These are phyloP conservation scores for Naematelia encephala DNA, from an alignment of 768 basidiomycete genomes.

Conservation along the genomic window DNA sequence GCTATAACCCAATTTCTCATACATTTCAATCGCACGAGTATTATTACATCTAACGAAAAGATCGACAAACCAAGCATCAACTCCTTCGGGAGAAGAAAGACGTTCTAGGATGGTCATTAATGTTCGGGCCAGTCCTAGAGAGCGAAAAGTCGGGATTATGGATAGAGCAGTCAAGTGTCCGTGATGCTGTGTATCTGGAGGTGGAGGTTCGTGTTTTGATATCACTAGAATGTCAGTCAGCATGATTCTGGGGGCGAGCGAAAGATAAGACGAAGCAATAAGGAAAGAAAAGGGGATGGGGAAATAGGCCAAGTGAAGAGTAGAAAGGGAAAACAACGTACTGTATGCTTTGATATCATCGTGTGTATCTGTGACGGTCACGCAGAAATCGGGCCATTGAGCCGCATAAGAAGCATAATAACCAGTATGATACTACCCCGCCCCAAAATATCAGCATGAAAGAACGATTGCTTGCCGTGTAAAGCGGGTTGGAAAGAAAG, in stretches of 20 bases:
- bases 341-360: slow-evolving; percentile 92
- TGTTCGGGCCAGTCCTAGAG: slow-evolving; percentile 75
- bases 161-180: slow-evolving; percentile 94
- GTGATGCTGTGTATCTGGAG: slow-evolving; percentile 46
- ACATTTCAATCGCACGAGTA: slow-evolving; percentile 78
- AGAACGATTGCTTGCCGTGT: background rate
- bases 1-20: slow-evolving; percentile 87
- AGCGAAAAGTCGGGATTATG: slow-evolving; percentile 88
- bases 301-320: background rate
- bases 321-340: slow-evolving; percentile 51
- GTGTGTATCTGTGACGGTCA: slow-evolving; percentile 69
- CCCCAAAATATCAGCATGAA: background rate
- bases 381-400: slow-evolving; percentile 35
- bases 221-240: slow-evolving; percentile 64
- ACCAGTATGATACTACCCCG: slow-evolving; percentile 37
- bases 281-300: background rate
- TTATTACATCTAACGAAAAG: slow-evolving; percentile 92
- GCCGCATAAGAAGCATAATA: slow-evolving; percentile 35
- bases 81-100: slow-evolving; percentile 58
- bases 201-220: slow-evolving; percentile 66
- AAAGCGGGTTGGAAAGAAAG: background rate
- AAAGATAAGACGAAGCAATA: background rate
- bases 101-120: slow-evolving; percentile 84
- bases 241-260: too few relatives aligned
- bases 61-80: slow-evolving; percentile 79